Evolutionary conservation across 2,329 filamentous ascomycete genomes (phyloP).

Genomic region (Ascosphaera acerosa): DNA sequence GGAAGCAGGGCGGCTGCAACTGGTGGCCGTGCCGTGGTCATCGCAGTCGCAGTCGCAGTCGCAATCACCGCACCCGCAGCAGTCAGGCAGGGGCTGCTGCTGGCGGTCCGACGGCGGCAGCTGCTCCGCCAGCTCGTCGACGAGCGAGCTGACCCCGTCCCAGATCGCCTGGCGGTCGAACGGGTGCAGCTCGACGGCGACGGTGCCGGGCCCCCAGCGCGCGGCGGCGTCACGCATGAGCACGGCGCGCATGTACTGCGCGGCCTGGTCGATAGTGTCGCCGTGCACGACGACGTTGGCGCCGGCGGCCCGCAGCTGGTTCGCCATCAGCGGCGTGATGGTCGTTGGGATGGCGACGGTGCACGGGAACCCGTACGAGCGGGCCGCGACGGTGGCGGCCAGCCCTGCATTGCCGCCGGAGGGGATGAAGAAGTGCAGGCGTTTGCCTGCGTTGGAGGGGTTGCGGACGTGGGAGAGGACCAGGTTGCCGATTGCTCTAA

Average conservation of each 20-base stretch:
- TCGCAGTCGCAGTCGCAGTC: too few species aligned
- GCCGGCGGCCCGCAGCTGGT: conserved; percentile 42
- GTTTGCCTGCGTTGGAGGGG: conserved; percentile 17
- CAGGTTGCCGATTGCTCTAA: conserved; percentile 42
- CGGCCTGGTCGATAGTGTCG: conserved; percentile 41
- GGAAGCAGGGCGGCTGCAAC: too few species aligned
- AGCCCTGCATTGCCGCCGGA: conserved; percentile 69
- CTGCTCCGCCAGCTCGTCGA: conserved; percentile 20
- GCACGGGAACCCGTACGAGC: conserved; percentile 34
- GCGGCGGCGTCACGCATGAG: conserved; percentile 14
- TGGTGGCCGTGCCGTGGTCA: background rate
- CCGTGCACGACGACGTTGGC: conserved; percentile 44
- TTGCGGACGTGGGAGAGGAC: conserved; percentile 28
- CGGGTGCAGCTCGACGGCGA: conserved; percentile 19
- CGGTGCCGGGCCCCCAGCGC: conserved; percentile 7
- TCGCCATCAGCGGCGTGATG: conserved; percentile 43
- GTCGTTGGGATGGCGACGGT: conserved; percentile 49
- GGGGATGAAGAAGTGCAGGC: conserved; percentile 50
- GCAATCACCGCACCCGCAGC: too few species aligned
- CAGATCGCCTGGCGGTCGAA: conserved; percentile 22
- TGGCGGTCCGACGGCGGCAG: conserved; percentile 13
- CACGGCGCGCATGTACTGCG: conserved; percentile 35
- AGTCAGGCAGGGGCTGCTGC: conserved; percentile 10
- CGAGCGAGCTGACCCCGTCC: conserved; percentile 21
- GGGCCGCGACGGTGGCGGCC: conserved; percentile 50